Conservation (phyloP, 768 basidiomycete species). For the Suillus sp. region DNA sequence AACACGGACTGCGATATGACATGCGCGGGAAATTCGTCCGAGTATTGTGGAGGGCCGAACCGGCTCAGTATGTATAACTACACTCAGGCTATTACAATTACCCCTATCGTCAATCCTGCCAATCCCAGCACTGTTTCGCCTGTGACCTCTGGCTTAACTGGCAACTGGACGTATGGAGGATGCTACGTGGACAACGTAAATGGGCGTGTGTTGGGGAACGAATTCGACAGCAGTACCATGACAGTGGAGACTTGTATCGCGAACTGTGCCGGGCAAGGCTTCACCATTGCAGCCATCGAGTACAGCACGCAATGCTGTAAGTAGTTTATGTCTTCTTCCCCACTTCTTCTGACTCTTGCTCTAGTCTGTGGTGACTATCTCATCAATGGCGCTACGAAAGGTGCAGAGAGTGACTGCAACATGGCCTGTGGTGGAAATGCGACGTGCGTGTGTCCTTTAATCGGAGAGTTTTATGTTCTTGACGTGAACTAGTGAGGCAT, state of each 20-base stretch:
- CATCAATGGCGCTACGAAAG: constrained; percentile 57
- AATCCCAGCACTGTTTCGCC: constrained; percentile 37
- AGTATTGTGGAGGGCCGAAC: constrained; percentile 76
- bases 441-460: constrained; percentile 43
- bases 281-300: constrained; percentile 70
- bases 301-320: constrained; percentile 55
- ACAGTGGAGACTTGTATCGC: constrained; percentile 69
- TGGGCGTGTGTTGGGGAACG: constrained; percentile 59
- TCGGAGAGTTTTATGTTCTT: constrained; percentile 9
- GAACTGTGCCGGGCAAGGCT: constrained; percentile 56
- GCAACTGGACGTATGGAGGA: constrained; percentile 58
- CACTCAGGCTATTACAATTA: constrained; percentile 56
- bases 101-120: constrained; percentile 36
- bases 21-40: constrained; percentile 61
- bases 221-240: constrained; percentile 39
- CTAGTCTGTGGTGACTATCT: constrained; percentile 73
- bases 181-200: constrained; percentile 75
- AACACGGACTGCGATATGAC: constrained; percentile 65
- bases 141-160: constrained; percentile 54
- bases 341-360: constrained; percentile 14
- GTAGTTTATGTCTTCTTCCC: constrained; percentile 24
- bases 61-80: constrained; percentile 69
- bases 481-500: constrained; percentile 53
- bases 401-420: constrained; percentile 56
- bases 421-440: constrained; percentile 75